These are phyloP conservation scores for Candida silvatica DNA, from an alignment of 805 yeast genomes.

Conservation along the genomic window DNA sequence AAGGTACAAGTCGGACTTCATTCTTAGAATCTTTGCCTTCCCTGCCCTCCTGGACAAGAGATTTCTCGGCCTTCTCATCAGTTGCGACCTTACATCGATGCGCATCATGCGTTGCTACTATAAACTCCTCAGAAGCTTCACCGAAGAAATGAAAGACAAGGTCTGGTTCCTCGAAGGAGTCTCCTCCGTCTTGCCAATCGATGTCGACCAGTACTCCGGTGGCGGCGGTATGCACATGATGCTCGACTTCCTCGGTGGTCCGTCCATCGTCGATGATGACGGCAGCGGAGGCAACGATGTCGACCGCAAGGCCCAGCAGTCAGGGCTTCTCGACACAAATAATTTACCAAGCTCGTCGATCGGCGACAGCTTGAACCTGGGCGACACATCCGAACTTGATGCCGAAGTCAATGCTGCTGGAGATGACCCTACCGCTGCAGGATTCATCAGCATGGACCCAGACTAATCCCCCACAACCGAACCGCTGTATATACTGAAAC, in stretches of 20 bases:
- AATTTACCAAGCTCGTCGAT: conserved; percentile 45
- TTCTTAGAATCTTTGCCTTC: conserved; percentile 80
- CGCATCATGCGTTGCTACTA: conserved; percentile 86
- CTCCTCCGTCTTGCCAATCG: conserved; percentile 79
- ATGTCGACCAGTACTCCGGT: conserved; percentile 84
- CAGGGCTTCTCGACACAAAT: conserved; percentile 43
- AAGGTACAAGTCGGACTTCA: conserved; percentile 76
- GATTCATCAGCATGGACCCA: conserved; percentile 15
- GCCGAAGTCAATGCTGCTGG: no score
- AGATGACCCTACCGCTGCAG: conserved; percentile 22
- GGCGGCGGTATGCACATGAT: conserved; percentile 92
- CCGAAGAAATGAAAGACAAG: conserved; percentile 78
- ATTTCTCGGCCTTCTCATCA: conserved; percentile 67
- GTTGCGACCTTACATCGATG: conserved; percentile 84
- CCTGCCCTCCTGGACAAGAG: conserved; percentile 85
- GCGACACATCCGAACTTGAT: conserved; percentile 43
- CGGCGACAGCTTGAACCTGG: conserved; percentile 36
- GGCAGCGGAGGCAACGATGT: conserved; percentile 32
- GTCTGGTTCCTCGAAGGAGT: conserved; percentile 96
- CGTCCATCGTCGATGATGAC: conserved; percentile 26
- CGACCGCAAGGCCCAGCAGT: conserved; percentile 32
- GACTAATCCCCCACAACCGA: background rate
- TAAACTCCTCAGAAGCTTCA: conserved; percentile 68
- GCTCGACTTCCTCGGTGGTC: conserved; percentile 78
- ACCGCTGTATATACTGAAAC: background rate